A percentile compares a stretch with the other conserved stretches of the same genome.
Conservation (phyloP, 495 filamentous ascomycete genomes). For the Aspergillus homomorphus region DNA sequence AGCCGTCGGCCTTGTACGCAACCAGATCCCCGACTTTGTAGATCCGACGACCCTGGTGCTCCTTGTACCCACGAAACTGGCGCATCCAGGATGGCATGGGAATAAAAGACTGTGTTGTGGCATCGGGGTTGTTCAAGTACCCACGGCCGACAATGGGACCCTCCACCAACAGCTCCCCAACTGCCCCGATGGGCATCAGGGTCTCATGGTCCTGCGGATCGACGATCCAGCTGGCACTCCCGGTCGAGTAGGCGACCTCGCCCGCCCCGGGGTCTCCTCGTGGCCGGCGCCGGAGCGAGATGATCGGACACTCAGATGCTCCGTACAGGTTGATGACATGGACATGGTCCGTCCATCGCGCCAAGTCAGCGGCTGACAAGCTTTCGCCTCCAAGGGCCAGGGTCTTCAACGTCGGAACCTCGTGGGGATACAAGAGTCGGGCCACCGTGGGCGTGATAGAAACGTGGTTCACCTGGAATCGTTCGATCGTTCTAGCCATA, state of each 20-base stretch:
- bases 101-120: not conserved
- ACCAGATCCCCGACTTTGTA: too few species aligned
- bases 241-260: too few species aligned
- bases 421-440: constrained; percentile 29
- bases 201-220: not conserved
- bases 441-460: constrained; percentile 40
- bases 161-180: not conserved
- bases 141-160: not conserved
- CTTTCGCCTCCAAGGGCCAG: constrained; percentile 40
- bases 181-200: not conserved
- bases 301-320: constrained; percentile 41
- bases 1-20: too few species aligned
- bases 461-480: constrained; percentile 24
- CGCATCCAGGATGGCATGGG: not conserved
- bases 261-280: too few species aligned
- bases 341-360: constrained; percentile 27
- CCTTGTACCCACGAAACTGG: too few species aligned
- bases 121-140: not conserved
- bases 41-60: too few species aligned
- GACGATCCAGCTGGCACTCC: not conserved
- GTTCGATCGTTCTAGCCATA: constrained; percentile 26
- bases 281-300: constrained; percentile 3
- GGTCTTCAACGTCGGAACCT: constrained; percentile 34
- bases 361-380: constrained; percentile 31
- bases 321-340: constrained; percentile 49